Conservation (phyloP, 1,139 yeast genomes). For the Candida sanyaensis region DNA sequence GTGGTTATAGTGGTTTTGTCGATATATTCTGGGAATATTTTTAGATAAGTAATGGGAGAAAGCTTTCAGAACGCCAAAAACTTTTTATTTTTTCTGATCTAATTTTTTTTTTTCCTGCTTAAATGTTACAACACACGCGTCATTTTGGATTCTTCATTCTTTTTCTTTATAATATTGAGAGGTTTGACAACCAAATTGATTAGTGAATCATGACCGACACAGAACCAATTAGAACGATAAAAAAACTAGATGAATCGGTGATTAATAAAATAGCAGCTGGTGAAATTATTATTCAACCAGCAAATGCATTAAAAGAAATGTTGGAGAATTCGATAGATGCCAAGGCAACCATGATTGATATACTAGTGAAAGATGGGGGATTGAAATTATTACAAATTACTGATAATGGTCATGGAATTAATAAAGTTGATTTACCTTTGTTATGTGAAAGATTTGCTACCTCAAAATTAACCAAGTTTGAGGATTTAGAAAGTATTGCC, state of each 20-base stretch:
- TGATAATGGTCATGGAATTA: conserved; percentile 56
- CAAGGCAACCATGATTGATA: conserved; percentile 46
- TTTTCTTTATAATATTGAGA: background rate
- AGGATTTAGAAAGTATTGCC: conserved; percentile 48
- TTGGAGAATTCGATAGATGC: conserved; percentile 60
- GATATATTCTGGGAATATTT: too few relatives aligned
- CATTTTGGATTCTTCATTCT: background rate
- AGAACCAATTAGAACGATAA: conserved; percentile 17
- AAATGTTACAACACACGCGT: too few relatives aligned
- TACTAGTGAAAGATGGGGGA: conserved; percentile 57
- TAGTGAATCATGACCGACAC: conserved; percentile 1
- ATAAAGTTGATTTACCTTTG: conserved; percentile 44
- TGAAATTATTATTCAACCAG: conserved; percentile 91
- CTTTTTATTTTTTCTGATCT: background rate
- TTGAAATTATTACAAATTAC: conserved; percentile 51
- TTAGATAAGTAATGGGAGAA: too few relatives aligned
- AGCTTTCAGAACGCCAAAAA: too few relatives aligned
- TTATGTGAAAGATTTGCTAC: conserved; percentile 62
- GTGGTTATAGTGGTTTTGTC: background rate
- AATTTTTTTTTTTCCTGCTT: background rate
- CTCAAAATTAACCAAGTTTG: conserved; percentile 50
- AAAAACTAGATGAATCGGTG: conserved; percentile 62
- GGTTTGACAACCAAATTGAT: too few relatives aligned
- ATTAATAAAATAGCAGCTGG: conserved; percentile 96
- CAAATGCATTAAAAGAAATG: conserved; percentile 66